Base-by-base conservation (phyloP, 192 early-diverging fungal genomes). In the Coemansia sp. region DNA sequence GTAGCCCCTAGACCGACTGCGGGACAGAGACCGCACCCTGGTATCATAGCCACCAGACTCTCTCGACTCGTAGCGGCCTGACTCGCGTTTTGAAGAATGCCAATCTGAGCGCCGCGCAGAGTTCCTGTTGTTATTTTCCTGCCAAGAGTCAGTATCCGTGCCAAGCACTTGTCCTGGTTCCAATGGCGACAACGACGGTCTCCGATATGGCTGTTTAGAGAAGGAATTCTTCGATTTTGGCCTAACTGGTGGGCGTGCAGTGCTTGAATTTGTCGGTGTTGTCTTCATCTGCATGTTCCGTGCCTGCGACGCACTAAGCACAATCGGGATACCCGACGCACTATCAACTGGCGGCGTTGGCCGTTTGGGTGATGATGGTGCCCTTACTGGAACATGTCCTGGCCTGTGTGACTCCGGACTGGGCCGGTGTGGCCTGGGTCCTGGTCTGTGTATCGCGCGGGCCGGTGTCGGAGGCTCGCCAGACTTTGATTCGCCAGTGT, bases 21-120 rank as follows among this genome's bases (percentile, higher is more conserved):
- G 61, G 32, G 61, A 63, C 11, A 35, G 47, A 17, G 69, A 60
- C 39, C 23, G 45, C 2, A 62, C 59, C 8, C 47, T 50, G 4
- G 57, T 47, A 6, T 54, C 52, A 54, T 24, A 29, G 7, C 23
- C n/a, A 23, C 5, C 15, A 0, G 48, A 21, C 19, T 49, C 47
- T 19, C 47, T 6, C 14, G 47, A 48, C 11, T 48, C 47, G 47
- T 19, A 6, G 5, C 15, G 14, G 14, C 17, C 15, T 19, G 14
- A 6, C 14, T 21, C 47, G 27, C 27, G 27, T 4, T 17, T 17
- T 21, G 48, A 22, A 15, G 15, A 2, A 19, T 22, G 7, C 1
- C 15, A 17, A 49, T 49, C 48, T 8, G 17, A n/a, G 48, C 48
- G 7, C 48, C 19, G 19, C 17, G 17, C 2, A 21, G 48, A 15